A percentile compares a stretch with the other conserved stretches of the same genome.
Conservation (phyloP, 768 basidiomycete genomes). For the Paxillus involutus region DNA sequence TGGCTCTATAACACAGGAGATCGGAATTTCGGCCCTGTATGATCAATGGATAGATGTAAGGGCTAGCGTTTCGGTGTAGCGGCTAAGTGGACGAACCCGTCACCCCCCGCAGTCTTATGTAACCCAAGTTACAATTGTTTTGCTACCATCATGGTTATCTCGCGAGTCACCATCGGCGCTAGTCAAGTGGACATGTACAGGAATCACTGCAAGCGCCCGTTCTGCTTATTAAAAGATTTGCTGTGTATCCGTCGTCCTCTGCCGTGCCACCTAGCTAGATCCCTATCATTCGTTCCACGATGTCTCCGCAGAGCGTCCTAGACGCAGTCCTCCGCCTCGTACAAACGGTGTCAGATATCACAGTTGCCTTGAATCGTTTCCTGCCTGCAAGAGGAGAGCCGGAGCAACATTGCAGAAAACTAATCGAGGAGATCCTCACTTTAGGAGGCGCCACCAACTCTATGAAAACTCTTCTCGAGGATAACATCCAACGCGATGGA, state of each 20-base stretch:
- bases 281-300: neutral
- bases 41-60: too few species aligned
- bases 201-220: too few species aligned
- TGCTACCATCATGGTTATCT: too few species aligned
- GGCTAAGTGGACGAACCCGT: too few species aligned
- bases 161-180: too few species aligned
- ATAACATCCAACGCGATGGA: conserved; percentile 18
- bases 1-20: too few species aligned
- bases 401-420: conserved; percentile 17
- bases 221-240: neutral
- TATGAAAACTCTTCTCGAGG: conserved; percentile 23
- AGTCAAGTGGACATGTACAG: too few species aligned
- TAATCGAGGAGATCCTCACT: conserved; percentile 29
- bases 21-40: too few species aligned
- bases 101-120: too few species aligned
- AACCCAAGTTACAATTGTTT: too few species aligned
- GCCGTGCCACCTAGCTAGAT: neutral
- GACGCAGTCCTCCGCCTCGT: conserved; percentile 13
- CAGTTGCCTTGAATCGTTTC: conserved; percentile 27
- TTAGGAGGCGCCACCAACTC: conserved; percentile 26
- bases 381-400: conserved; percentile 21
- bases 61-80: too few species aligned
- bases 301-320: neutral
- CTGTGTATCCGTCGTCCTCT: conserved; percentile 1
- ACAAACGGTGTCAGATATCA: conserved; percentile 17